Percentiles rank a stretch among this genome's conserved stretches.
These are phyloP conservation scores for Aspergillus quadricinctus DNA, from an alignment of 2,329 filamentous ascomycete genomes.

Conservation along the genomic window DNA sequence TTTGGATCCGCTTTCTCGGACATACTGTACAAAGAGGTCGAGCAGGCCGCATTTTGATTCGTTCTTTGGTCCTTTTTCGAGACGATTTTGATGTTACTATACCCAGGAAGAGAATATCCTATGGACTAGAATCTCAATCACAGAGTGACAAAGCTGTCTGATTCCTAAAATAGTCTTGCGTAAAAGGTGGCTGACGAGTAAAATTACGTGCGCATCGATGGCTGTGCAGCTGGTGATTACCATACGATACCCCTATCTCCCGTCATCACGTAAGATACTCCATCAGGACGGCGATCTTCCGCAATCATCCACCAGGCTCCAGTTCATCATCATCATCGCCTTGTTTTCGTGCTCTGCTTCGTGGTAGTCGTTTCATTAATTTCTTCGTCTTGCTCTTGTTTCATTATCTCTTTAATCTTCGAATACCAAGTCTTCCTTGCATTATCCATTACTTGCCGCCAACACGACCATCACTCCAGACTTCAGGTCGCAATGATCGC, in stretches of 20 bases:
- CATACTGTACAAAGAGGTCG: background rate
- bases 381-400: background rate
- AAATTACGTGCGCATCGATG: background rate
- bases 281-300: background rate
- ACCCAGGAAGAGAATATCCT: background rate
- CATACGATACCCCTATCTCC: background rate
- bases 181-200: background rate
- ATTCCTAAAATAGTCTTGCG: background rate
- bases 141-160: background rate
- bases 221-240: background rate
- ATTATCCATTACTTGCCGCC: background rate
- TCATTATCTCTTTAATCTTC: background rate
- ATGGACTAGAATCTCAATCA: background rate
- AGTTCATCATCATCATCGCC: background rate
- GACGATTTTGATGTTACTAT: background rate
- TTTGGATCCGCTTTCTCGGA: background rate
- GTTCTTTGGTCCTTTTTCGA: background rate
- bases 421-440: background rate
- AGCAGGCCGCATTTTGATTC: background rate
- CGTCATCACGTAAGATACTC: background rate
- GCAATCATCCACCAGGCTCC: background rate
- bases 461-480: background rate
- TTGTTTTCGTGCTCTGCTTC: background rate
- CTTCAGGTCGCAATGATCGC: background rate
- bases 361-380: no score